These are phyloP conservation scores for Tagetes erecta DNA, from an alignment of 129 eudicot genomes.

Conservation along the genomic window DNA sequence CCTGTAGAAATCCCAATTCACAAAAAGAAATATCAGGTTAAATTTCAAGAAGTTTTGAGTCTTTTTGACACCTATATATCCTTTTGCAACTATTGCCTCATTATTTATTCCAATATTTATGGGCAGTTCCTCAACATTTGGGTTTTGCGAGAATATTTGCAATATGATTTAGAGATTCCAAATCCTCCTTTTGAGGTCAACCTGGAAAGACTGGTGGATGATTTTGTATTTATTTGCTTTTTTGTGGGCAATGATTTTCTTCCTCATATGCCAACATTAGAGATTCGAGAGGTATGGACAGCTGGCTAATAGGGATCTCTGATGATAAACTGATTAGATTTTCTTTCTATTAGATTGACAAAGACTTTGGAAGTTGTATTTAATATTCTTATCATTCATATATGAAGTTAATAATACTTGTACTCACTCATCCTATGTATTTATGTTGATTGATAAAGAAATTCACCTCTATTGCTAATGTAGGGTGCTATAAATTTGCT, in stretches of 20 bases:
- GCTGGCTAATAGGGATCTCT: constrained; percentile 14
- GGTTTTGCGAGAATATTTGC: constrained; percentile 93
- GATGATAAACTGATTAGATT: not conserved
- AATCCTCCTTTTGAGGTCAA: constrained; percentile 72
- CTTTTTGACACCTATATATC: not conserved
- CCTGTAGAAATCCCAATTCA: constrained; percentile 57
- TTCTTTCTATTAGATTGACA: constrained; percentile 14
- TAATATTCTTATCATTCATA: constrained; percentile 14
- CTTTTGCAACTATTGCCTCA: constrained; percentile 4
- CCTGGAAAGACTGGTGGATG: constrained; percentile 91
- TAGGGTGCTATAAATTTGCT: constrained; percentile 95
- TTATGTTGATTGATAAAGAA: not conserved
- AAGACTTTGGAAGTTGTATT: constrained; percentile 5
- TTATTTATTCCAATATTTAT: constrained; percentile 17
- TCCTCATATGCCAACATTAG: constrained; percentile 98
- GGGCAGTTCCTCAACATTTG: constrained; percentile 90
- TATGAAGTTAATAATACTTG: constrained; percentile 5
- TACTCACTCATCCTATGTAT: constrained; percentile 2
- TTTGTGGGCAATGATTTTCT: constrained; percentile 99
- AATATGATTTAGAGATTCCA: constrained; percentile 77
- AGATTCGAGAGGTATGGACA: constrained; percentile 88
- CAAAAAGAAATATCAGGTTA: constrained; percentile 96
- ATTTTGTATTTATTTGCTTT: constrained; percentile 89
- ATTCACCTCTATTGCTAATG: constrained; percentile 17
- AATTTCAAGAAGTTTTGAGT: constrained; percentile 9